Evolutionary conservation across 805 yeast genomes (phyloP), one percentile per base, ranked within the genome.

Genomic region (Candida michaelii): DNA sequence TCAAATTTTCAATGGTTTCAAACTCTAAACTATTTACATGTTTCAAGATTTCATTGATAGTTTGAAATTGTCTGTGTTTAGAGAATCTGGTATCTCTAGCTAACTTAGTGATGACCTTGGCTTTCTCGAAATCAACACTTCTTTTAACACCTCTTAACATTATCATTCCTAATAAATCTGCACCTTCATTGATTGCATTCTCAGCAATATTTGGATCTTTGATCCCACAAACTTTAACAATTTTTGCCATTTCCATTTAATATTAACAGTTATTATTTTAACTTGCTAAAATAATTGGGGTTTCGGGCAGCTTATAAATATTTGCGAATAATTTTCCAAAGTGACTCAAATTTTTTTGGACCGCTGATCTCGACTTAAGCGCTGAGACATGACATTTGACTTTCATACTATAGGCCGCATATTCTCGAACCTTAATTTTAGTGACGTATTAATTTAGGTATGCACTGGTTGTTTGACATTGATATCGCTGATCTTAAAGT

Each of bases 221-320:
- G 16, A 91, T 59, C 0, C 99, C 99, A 60, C 99, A 91, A 3
- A 91, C 80, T 57, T 91, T 91, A 4, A 85, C 85, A n/a, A 87
- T 30, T 45, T 56, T 56, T 30, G 54, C 21, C 37, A 23, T 21
- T 12, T 25, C 29, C 29, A 9, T 12, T 25, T 11, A 25, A n/a
- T n/a, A n/a, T n/a, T n/a, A n/a, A n/a, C n/a, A n/a, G n/a, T n/a
- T n/a, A n/a, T n/a, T n/a, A n/a, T n/a, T 5, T 25, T 25, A 7
- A 12, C 29, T 25, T 30, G 33, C 33, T 30, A 30, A 16, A 16
- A 11, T 30, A 16, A 12, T 30, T 15, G 33, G 33, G 33, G 33
- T 29, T 29, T 7, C 10, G 12, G 23, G 16, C 5, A n/a, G 35
- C 35, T 31, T 31, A 31, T 31, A 31, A 31, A 31, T 31, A 31